Base-by-base conservation (phyloP, 352 stramenopile species). In the Globisporangium polare region DNA sequence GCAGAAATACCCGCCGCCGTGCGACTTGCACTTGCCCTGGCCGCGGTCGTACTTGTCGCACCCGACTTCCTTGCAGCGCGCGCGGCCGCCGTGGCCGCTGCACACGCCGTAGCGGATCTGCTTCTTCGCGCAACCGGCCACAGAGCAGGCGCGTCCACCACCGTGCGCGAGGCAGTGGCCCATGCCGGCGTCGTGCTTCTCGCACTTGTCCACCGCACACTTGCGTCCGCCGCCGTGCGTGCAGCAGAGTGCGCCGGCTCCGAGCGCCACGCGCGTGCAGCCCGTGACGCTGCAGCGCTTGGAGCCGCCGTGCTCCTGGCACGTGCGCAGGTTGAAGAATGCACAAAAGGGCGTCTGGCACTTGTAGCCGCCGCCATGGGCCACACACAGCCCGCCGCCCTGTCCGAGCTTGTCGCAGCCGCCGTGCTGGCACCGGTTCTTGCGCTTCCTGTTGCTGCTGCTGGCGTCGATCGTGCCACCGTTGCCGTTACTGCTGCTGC, bases 1-100 rank as follows among this genome's bases (percentile, higher is more conserved):
- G 59, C 87, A 96, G 37, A 81, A 83, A 60, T 94, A 92, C 15
- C 85, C 85, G 4, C 85, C 85, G n/a, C 85, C 85, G 53, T 94
- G 85, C 12, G 77, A 69, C 64, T 94, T 94, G 68, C 85, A 94
- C 49, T 88, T 86, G 39, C 83, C 83, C 63, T 92, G 78, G 4
- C 83, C 79, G 50, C 83, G 73, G 55, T 92, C 83, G 54, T 76
- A 89, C 61, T 94, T 94, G 35, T 83, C 73, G 43, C 85, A 94
- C 13, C 83, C 83, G 41, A 86, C 77, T 29, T 88, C 78, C 41
- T 88, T 84, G 71, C 85, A 94, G 49, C 83, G 78, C 43, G 79
- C 81, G 22, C 81, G 81, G 45, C 83, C 83, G 47, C 83, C 83
- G 60, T 92, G 85, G 29, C 78, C 73, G 56, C 82, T 90, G 59